These are phyloP conservation scores for Gracilaria vermiculophylla DNA, from an alignment of 23 red algal species.

Conservation along the genomic window DNA sequence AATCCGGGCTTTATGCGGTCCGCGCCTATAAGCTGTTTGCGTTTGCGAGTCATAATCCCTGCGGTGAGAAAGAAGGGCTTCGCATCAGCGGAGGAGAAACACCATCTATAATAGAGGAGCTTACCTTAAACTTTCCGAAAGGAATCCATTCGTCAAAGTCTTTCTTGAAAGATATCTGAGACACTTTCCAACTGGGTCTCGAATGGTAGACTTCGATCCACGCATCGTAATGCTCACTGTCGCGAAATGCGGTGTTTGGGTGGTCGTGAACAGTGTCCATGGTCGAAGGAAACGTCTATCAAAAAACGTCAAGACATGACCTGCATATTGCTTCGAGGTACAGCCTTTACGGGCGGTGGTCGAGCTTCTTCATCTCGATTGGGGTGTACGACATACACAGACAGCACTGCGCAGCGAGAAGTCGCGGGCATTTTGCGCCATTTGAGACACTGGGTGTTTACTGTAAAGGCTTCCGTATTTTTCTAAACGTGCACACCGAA, in stretches of 20 bases:
- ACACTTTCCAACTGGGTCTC: slow-evolving; percentile 28
- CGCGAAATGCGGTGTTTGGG: slow-evolving; percentile 19
- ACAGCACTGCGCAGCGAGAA: too few relatives aligned
- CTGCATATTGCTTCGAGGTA: neutral
- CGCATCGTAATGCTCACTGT: neutral
- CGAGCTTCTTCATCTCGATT: too few relatives aligned
- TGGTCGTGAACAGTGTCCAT: slow-evolving; percentile 12
- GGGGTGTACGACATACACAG: too few relatives aligned
- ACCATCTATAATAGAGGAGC: neutral
- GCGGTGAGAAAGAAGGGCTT: neutral
- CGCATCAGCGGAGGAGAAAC: neutral
- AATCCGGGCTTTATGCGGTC: slow-evolving; percentile 33
- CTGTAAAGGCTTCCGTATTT: too few relatives aligned
- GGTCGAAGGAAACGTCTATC: neutral
- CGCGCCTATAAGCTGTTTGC: slow-evolving; percentile 32
- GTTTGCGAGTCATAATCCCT: neutral
- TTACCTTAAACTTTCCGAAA: slow-evolving; percentile 52
- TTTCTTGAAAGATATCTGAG: slow-evolving; percentile 52
- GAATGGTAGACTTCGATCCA: slow-evolving; percentile 62
- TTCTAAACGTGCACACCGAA: too few relatives aligned
- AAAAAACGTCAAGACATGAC: neutral
- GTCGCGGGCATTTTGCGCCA: too few relatives aligned
- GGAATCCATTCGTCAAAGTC: slow-evolving; percentile 32
- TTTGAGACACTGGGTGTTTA: too few relatives aligned
- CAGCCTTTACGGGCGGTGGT: too few relatives aligned